These are phyloP conservation scores for Capsicum chinense DNA, from an alignment of 257 asterid genomes.

Conservation along the genomic window DNA sequence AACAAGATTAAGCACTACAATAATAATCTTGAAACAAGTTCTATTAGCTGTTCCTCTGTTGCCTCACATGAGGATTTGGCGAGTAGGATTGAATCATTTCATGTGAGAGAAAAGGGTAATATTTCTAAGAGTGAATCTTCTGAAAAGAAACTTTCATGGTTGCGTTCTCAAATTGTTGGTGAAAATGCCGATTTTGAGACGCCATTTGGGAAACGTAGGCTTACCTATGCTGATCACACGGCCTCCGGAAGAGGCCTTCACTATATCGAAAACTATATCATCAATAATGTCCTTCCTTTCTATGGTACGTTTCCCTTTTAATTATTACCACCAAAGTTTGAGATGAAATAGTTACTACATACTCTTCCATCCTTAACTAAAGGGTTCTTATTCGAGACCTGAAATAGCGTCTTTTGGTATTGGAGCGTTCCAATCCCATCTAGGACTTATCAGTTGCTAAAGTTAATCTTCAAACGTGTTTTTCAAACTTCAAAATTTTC, in stretches of 20 bases:
- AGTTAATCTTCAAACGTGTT: no score
- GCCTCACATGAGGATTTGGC: not conserved
- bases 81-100: slow-evolving; percentile 16
- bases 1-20: not conserved
- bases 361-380: no score
- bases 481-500: no score
- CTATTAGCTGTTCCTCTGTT: not conserved
- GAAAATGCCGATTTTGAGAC: slow-evolving; percentile 43
- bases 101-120: not conserved
- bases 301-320: slow-evolving; percentile 41
- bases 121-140: not conserved
- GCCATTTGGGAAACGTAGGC: slow-evolving; percentile 58
- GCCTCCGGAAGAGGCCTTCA: slow-evolving; percentile 62
- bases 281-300: slow-evolving; percentile 49
- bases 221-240: slow-evolving; percentile 65
- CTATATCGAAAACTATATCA: slow-evolving; percentile 48
- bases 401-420: no score
- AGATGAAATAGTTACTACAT: no score
- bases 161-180: slow-evolving; percentile 44
- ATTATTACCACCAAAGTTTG: no score
- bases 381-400: no score
- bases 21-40: not conserved
- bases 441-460: no score
- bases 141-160: slow-evolving; percentile 7
- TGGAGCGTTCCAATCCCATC: no score